phyloP scores from a whole-genome alignment of 768 basidiomycete species.

The Fistulinella prunicolor region DNA sequence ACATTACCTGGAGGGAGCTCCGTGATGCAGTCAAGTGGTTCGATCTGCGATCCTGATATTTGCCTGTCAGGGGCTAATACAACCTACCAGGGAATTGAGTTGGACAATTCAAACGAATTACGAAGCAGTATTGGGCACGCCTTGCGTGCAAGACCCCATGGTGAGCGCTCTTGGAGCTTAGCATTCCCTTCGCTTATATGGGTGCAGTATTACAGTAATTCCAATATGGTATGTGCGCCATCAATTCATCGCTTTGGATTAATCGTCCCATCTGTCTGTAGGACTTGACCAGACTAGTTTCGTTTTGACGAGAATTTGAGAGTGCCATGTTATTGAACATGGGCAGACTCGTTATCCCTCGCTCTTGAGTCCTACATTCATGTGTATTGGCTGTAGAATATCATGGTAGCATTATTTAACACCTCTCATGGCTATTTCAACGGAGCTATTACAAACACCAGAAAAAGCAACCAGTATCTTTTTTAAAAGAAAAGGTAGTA shows the following conservation, averaged over 20 bases:
- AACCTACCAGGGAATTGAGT: slow-evolving; percentile 8
- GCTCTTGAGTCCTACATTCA: too few species aligned
- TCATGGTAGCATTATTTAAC: too few species aligned
- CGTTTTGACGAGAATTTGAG: too few species aligned
- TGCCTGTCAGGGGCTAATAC: neutral
- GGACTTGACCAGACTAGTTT: slow-evolving; percentile 11
- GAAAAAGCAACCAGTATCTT: too few species aligned
- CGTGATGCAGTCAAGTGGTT: slow-evolving; percentile 17
- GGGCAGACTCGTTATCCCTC: too few species aligned
- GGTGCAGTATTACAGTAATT: slow-evolving; percentile 11
- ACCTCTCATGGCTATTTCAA: too few species aligned
- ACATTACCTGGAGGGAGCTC: slow-evolving; percentile 21
- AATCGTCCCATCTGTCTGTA: neutral
- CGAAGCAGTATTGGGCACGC: slow-evolving; percentile 1
- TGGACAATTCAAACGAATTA: slow-evolving; percentile 13
- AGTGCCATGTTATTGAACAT: too few species aligned
- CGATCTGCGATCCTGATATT: too few species aligned
- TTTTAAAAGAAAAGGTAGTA: too few species aligned
- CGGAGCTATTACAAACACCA: too few species aligned
- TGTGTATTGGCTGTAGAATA: too few species aligned
- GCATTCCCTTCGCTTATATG: neutral
- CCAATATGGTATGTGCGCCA: slow-evolving; percentile 5
- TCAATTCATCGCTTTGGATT: neutral
- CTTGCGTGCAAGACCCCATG: slow-evolving; percentile 17
- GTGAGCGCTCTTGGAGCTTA: slow-evolving; percentile 11